A percentile compares a stretch with the other conserved stretches of the same genome.
Evolutionary conservation across 75 land plant species (phyloP).

Genomic region (Pinus tabuliformis): DNA sequence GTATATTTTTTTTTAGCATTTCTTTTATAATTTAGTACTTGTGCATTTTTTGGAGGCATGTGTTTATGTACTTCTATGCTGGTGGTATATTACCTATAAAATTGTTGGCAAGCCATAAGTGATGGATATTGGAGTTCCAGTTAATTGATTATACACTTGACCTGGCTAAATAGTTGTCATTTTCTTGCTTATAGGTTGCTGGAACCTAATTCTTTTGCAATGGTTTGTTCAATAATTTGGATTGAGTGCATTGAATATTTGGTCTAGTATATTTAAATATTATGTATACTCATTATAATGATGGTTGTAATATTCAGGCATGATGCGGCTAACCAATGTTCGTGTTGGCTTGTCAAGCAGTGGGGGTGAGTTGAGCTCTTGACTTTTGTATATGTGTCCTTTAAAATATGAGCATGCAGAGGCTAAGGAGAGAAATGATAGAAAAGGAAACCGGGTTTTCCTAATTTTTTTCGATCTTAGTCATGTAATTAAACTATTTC

Average conservation of each 20-base stretch:
- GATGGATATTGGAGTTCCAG: not conserved
- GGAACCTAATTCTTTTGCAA: not conserved
- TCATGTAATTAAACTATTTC: not conserved
- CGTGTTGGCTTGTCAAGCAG: constrained; percentile 73
- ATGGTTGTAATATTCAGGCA: constrained; percentile 21
- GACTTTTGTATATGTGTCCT: constrained; percentile 1
- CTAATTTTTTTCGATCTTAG: not conserved
- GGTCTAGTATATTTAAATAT: not conserved
- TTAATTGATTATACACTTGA: not conserved
- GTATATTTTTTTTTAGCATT: not conserved
- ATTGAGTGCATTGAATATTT: constrained; percentile 1
- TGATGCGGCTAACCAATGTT: constrained; percentile 59
- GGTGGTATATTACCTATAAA: not conserved
- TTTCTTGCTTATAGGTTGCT: not conserved
- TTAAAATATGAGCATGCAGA: not conserved
- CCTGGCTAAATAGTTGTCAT: not conserved
- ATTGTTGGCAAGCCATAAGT: not conserved
- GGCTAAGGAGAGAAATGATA: not conserved
- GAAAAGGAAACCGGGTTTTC: not conserved
- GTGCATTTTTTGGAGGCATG: not conserved
- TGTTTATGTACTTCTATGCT: not conserved
- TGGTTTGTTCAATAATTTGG: not conserved
- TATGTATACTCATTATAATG: constrained; percentile 9
- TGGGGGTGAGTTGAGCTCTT: constrained; percentile 57
- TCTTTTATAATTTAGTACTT: not conserved